phyloP scores from a whole-genome alignment of 1,284 basidiomycete genomes.

The Xanthoconium separans region DNA sequence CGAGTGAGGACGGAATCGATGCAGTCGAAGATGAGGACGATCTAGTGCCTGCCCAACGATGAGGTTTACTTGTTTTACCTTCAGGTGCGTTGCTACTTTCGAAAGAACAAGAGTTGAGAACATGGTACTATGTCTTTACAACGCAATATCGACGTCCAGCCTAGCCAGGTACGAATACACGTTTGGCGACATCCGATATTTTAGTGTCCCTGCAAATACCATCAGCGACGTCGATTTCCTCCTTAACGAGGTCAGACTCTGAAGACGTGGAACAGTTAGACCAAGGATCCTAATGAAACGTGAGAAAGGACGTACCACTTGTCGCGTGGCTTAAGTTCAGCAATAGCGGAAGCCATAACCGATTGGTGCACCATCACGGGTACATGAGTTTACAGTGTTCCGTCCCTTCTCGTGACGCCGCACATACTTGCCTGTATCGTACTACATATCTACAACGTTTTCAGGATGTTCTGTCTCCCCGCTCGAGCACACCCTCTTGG shows the following conservation, averaged over 20 bases:
- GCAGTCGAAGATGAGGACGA: slow-evolving; percentile 25
- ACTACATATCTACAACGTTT: too few species aligned
- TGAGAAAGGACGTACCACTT: slow-evolving; percentile 55
- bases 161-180: slow-evolving; percentile 87
- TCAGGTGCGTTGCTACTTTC: slow-evolving; percentile 16
- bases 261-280: slow-evolving; percentile 10
- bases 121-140: slow-evolving; percentile 36
- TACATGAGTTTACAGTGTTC: too few species aligned
- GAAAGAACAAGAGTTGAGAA: neutral
- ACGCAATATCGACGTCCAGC: slow-evolving; percentile 74
- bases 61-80: slow-evolving; percentile 9
- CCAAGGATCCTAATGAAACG: neutral
- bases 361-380: slow-evolving; percentile 79
- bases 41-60: slow-evolving; percentile 41
- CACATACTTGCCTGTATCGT: too few species aligned
- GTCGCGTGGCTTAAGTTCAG: slow-evolving; percentile 71
- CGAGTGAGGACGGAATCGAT: slow-evolving; percentile 27
- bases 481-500: too few species aligned
- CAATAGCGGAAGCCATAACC: slow-evolving; percentile 70
- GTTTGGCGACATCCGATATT: slow-evolving; percentile 87
- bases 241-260: slow-evolving; percentile 63
- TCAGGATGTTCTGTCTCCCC: too few species aligned
- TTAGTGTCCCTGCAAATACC: too few species aligned
- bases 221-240: slow-evolving; percentile 81
- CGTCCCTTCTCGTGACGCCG: too few species aligned